Percentiles rank a stretch among this genome's conserved stretches.
Conservation (phyloP, 192 early-diverging fungal genomes). For the Entomortierella chlamydospora region DNA sequence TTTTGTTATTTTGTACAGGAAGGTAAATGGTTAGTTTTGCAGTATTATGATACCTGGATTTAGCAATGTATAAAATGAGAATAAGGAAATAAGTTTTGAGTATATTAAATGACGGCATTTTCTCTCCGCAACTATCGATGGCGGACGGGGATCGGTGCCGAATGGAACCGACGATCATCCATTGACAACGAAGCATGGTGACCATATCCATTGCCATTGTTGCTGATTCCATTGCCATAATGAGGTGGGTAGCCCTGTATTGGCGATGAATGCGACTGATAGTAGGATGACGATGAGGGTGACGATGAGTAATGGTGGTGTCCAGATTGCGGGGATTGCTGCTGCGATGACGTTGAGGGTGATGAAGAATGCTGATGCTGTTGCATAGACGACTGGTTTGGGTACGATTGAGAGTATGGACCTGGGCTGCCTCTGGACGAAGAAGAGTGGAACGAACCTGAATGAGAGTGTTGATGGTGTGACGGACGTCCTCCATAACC, state of each 20-base stretch:
- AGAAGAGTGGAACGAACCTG: constrained; percentile 23
- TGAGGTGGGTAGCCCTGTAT: constrained; percentile 21
- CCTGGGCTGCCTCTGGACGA: constrained; percentile 38
- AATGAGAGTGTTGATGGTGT: constrained; percentile 41
- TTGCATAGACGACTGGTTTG: constrained; percentile 21
- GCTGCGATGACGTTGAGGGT: constrained; percentile 6
- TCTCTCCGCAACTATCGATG: constrained; percentile 27
- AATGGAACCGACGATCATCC: constrained; percentile 47
- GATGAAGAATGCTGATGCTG: constrained; percentile 19
- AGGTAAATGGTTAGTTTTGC: no score
- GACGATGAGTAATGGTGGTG: constrained; percentile 50
- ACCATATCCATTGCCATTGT: constrained; percentile 2
- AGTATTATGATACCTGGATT: no score
- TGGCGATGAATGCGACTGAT: constrained; percentile 8
- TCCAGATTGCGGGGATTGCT: constrained; percentile 31
- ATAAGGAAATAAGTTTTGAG: no score
- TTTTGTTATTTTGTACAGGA: no score
- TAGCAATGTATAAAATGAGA: no score
- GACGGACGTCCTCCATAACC: constrained; percentile 6
- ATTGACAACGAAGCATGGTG: constrained; percentile 21
- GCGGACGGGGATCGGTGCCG: constrained; percentile 53
- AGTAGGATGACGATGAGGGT: constrained; percentile 40
- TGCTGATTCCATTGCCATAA: not conserved
- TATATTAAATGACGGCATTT: no score
- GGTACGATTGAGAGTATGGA: constrained; percentile 37